phyloP scores from a whole-genome alignment of 139 green algal genomes.

The Klebsormidium nitens region DNA sequence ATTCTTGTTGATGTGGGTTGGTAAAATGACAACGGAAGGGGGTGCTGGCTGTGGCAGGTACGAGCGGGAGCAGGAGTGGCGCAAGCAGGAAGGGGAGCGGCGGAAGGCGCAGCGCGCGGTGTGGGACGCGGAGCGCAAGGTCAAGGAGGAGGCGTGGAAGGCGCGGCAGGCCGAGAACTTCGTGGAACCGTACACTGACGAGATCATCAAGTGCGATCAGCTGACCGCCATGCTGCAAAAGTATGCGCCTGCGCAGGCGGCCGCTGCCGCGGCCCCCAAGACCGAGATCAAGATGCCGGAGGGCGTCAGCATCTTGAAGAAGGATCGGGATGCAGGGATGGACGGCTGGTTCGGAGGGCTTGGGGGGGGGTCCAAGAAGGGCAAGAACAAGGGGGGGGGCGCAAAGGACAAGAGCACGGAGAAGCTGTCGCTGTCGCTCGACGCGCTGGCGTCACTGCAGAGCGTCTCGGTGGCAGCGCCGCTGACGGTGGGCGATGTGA shows the following conservation, averaged over 20 bases:
- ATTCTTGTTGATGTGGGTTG: background rate
- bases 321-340: constrained; percentile 25
- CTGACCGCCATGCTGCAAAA: constrained; percentile 39
- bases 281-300: constrained; percentile 11
- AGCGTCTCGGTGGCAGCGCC: constrained; percentile 24
- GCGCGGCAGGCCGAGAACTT: constrained; percentile 32
- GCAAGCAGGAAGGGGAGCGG: constrained; percentile 36
- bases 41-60: constrained; percentile 7
- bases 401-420: constrained; percentile 10
- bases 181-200: constrained; percentile 50
- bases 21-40: constrained; percentile 1
- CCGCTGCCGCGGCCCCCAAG: background rate
- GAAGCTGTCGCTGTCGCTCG: constrained; percentile 29
- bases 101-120: constrained; percentile 33
- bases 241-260: background rate
- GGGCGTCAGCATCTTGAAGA: constrained; percentile 21
- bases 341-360: constrained; percentile 24
- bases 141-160: constrained; percentile 19
- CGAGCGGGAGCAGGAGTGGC: constrained; percentile 27
- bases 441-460: constrained; percentile 25
- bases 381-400: constrained; percentile 17
- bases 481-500: background rate
- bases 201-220: constrained; percentile 46
- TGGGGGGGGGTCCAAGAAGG: constrained; percentile 19
- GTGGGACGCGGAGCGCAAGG: constrained; percentile 28